These are phyloP conservation scores for Bonia amplexicaulis DNA, from an alignment of 176 grass and related monocot genomes.

Conservation along the genomic window DNA sequence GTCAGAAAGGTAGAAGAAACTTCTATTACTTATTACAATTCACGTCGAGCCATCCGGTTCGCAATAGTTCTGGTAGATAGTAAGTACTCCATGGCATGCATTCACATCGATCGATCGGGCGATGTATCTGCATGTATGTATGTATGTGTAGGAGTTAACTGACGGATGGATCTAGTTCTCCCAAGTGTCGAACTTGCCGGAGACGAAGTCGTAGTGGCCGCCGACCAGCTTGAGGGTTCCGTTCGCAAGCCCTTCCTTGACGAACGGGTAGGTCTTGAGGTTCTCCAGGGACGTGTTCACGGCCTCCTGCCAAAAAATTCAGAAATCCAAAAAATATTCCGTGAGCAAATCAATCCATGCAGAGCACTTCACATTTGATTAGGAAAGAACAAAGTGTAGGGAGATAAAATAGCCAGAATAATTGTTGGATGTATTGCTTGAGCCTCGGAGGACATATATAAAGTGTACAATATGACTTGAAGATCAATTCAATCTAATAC, in stretches of 20 bases:
- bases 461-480: too few species aligned
- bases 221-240: constrained; percentile 68
- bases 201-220: constrained; percentile 76
- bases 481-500: too few species aligned
- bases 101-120: neutral
- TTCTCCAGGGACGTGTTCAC: constrained; percentile 70
- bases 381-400: neutral
- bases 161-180: constrained; percentile 16
- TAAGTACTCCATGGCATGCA: neutral
- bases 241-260: constrained; percentile 52
- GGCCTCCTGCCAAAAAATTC: constrained; percentile 42
- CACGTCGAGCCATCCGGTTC: constrained; percentile 20
- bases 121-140: neutral
- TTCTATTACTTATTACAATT: constrained; percentile 15
- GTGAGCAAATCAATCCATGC: neutral
- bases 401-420: too few species aligned
- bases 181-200: constrained; percentile 65
- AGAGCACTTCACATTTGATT: neutral
- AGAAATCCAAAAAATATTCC: neutral
- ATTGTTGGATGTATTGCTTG: too few species aligned
- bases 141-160: neutral
- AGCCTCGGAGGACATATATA: too few species aligned
- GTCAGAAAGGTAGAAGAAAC: constrained; percentile 21
- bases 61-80: neutral
- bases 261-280: constrained; percentile 70